Conservation (phyloP, 305 asterid species). For the Solanum chacoense region DNA sequence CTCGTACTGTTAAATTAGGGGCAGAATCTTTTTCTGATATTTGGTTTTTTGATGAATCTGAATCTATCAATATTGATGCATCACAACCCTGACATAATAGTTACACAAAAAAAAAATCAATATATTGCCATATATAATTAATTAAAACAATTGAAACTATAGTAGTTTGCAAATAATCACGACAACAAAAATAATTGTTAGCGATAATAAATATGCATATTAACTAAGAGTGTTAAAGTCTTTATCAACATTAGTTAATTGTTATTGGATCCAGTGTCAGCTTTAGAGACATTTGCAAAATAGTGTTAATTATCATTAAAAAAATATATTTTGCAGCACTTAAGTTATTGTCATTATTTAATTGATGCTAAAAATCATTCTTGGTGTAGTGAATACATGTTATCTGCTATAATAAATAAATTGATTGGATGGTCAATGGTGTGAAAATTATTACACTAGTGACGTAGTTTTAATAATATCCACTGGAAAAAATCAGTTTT, state of each 20-base stretch:
- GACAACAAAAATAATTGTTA: background rate
- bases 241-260: too few relatives aligned
- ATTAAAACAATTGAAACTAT: background rate
- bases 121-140: background rate
- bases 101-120: background rate
- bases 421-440: background rate
- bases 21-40: conserved; percentile 8
- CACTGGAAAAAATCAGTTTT: background rate
- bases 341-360: too few relatives aligned
- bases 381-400: background rate
- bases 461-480: background rate
- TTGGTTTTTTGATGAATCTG: background rate
- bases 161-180: background rate
- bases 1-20: conserved; percentile 9
- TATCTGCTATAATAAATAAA: background rate
- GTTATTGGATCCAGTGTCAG: too few relatives aligned
- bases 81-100: conserved; percentile 10
- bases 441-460: background rate
- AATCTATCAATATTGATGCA: conserved; percentile 15
- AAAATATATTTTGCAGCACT: too few relatives aligned
- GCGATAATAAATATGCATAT: background rate
- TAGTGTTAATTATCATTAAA: background rate
- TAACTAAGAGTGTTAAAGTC: too few relatives aligned
- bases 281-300: background rate
- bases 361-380: background rate